phyloP scores from a whole-genome alignment of 2,329 filamentous ascomycete genomes.

The Metarhizium anisopliae region DNA sequence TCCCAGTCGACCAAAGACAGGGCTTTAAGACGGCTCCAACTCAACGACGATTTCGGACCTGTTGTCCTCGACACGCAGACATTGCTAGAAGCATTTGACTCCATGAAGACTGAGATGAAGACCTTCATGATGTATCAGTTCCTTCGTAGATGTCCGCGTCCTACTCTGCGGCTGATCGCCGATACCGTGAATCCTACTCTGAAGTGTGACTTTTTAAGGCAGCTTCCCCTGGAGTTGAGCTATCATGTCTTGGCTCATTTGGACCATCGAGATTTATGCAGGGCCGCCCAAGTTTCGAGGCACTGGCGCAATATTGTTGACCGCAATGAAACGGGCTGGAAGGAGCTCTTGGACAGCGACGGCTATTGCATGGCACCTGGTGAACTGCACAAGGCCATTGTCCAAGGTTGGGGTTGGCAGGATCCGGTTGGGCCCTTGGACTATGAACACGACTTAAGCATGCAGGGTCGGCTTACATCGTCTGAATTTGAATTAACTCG shows the following conservation, averaged over 20 bases:
- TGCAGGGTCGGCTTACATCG: slow-evolving; percentile 41
- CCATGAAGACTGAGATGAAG: slow-evolving; percentile 85
- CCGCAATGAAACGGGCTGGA: slow-evolving; percentile 92
- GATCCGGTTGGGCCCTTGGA: slow-evolving; percentile 68
- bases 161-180: slow-evolving; percentile 82
- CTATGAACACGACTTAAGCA: slow-evolving; percentile 72
- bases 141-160: slow-evolving; percentile 75
- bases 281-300: slow-evolving; percentile 86
- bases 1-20: slow-evolving; percentile 13
- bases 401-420: slow-evolving; percentile 97
- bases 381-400: slow-evolving; percentile 77
- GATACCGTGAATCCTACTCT: slow-evolving; percentile 87
- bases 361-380: slow-evolving; percentile 70
- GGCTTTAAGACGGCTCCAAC: background rate
- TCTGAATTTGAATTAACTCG: slow-evolving; percentile 43
- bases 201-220: slow-evolving; percentile 84
- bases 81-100: slow-evolving; percentile 84
- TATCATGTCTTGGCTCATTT: slow-evolving; percentile 83
- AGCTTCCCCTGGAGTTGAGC: slow-evolving; percentile 77
- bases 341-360: slow-evolving; percentile 77
- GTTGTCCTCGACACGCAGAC: slow-evolving; percentile 70
- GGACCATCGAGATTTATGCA: slow-evolving; percentile 76
- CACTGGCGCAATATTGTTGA: slow-evolving; percentile 88
- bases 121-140: slow-evolving; percentile 96
- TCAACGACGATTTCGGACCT: slow-evolving; percentile 10